phyloP scores from a whole-genome alignment of 176 grass and related monocot genomes.

The Saccharum officinarum region DNA sequence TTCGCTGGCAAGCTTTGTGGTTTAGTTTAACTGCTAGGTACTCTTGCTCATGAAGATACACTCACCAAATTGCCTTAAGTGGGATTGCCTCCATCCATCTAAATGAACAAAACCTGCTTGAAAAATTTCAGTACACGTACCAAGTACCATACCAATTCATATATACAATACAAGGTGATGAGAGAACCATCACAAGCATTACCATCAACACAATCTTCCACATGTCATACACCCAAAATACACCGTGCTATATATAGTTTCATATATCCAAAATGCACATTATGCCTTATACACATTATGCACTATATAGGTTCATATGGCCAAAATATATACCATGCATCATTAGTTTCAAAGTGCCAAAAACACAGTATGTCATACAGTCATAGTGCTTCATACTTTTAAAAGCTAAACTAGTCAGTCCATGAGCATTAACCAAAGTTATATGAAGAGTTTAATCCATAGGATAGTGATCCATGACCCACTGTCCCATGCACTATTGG shows the following conservation, averaged over 20 bases:
- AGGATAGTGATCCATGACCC: neutral
- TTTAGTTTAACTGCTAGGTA: neutral
- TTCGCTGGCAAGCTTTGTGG: neutral
- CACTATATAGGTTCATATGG: neutral
- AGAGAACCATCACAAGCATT: neutral
- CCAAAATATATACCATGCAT: neutral
- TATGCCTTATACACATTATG: neutral
- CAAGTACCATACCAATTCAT: neutral
- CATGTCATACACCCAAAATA: neutral
- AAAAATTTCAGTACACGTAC: neutral
- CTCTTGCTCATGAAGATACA: neutral
- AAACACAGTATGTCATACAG: neutral
- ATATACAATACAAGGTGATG: neutral
- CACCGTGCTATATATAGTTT: neutral
- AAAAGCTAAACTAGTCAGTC: neutral
- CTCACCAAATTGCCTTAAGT: neutral
- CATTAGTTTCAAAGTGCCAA: neutral
- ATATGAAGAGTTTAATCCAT: neutral
- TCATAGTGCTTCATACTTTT: neutral
- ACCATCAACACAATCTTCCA: neutral
- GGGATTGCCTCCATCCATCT: neutral
- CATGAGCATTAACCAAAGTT: neutral
- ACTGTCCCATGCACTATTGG: neutral
- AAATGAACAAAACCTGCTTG: neutral
- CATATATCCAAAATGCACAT: neutral